A percentile compares a stretch with the other conserved stretches of the same genome.
phyloP scores from a whole-genome alignment of 139 green algal genomes.

The Coelastrella sp. region DNA sequence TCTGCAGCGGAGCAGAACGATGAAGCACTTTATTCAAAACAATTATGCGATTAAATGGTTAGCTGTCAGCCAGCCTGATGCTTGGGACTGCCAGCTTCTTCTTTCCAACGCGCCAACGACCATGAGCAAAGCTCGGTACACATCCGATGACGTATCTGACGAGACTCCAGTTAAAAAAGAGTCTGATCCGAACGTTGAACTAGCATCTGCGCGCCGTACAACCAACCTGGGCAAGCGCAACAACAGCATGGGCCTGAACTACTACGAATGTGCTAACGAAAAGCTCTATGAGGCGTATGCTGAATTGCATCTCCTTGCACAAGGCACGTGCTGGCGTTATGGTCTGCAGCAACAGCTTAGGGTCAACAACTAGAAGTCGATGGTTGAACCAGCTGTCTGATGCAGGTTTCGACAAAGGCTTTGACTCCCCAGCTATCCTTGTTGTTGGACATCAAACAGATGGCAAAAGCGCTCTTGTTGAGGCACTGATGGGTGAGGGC shows the following conservation, averaged over 20 bases:
- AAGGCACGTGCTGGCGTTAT: conserved; percentile 42
- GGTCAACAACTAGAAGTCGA: neutral
- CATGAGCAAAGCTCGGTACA: neutral
- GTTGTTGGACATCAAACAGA: conserved; percentile 98
- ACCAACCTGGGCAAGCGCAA: neutral
- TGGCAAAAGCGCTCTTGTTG: conserved; percentile 89
- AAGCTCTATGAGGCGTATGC: conserved; percentile 94
- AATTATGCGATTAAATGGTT: too few relatives aligned
- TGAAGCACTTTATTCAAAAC: neutral
- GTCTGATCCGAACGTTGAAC: neutral
- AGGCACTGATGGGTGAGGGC: conserved; percentile 89
- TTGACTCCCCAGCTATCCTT: conserved; percentile 95
- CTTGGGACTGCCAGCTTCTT: neutral
- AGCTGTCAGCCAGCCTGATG: neutral
- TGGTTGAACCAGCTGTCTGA: neutral
- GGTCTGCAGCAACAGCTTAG: neutral
- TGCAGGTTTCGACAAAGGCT: conserved; percentile 93
- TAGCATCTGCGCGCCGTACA: neutral
- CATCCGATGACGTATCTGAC: neutral
- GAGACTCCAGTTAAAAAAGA: neutral
- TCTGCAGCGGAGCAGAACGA: neutral
- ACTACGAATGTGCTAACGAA: conserved; percentile 77
- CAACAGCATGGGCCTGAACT: neutral
- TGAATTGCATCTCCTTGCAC: conserved; percentile 90
- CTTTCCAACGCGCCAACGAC: neutral